phyloP scores from a whole-genome alignment of 2,329 filamentous ascomycete genomes.

The Pseudogymnoascus sp. region DNA sequence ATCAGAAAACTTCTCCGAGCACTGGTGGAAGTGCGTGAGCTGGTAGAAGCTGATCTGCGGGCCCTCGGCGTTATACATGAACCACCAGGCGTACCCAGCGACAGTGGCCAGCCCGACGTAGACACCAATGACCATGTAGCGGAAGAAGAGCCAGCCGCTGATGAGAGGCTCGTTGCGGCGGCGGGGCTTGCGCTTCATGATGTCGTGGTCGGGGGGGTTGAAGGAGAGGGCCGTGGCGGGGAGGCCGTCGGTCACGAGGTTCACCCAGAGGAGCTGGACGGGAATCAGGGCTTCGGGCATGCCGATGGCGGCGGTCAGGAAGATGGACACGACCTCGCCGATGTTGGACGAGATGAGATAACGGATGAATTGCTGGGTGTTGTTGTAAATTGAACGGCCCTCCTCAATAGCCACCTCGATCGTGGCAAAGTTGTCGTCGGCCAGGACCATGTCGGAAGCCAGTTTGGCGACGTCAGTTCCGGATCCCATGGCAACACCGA shows the following conservation, averaged over 20 bases:
- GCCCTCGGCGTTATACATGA: slow-evolving; percentile 87
- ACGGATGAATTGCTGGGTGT: slow-evolving; percentile 98
- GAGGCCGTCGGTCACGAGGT: slow-evolving; percentile 93
- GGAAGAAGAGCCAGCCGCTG: slow-evolving; percentile 92
- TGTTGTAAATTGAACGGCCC: slow-evolving; percentile 97
- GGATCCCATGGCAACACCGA: slow-evolving; percentile 97
- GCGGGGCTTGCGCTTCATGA: slow-evolving; percentile 87
- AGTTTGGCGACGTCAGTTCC: slow-evolving; percentile 96
- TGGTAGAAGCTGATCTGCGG: slow-evolving; percentile 89
- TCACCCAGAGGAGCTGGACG: slow-evolving; percentile 97
- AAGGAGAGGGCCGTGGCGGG: slow-evolving; percentile 94
- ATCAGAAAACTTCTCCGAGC: slow-evolving; percentile 73
- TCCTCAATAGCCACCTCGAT: slow-evolving; percentile 95
- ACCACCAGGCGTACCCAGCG: slow-evolving; percentile 99
- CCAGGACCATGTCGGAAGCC: slow-evolving; percentile 95
- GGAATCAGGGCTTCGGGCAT: slow-evolving; percentile 97
- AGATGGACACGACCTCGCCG: slow-evolving; percentile 97
- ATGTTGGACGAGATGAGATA: slow-evolving; percentile 99
- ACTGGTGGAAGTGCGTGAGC: slow-evolving; percentile 87
- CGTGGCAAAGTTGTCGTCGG: slow-evolving; percentile 97
- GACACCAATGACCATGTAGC: slow-evolving; percentile 90
- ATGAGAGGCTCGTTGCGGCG: slow-evolving; percentile 91
- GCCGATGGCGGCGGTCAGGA: slow-evolving; percentile 88
- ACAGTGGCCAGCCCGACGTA: slow-evolving; percentile 95
- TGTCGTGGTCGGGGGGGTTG: slow-evolving; percentile 96